Evolutionary conservation across 2,329 filamentous ascomycete species (phyloP).

Genomic region (Cyphellophora europaea): DNA sequence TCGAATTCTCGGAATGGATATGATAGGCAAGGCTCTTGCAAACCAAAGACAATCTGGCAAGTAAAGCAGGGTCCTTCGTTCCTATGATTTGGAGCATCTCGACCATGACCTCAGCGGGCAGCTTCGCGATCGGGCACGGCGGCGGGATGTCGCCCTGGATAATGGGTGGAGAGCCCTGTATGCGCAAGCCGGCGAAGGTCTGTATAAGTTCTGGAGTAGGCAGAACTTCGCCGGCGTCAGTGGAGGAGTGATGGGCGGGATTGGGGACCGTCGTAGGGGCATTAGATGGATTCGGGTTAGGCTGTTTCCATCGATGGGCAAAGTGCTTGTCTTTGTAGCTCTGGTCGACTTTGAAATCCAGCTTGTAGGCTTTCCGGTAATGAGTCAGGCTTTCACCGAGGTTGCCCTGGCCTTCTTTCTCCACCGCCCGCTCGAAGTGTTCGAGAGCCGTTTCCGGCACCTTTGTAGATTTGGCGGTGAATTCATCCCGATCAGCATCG

Average conservation of each 20-base stretch:
- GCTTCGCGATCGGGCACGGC: conserved; percentile 65
- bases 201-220: conserved; percentile 61
- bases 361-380: conserved; percentile 82
- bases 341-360: conserved; percentile 77
- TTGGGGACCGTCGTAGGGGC: conserved; percentile 43
- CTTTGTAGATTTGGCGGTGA: conserved; percentile 21
- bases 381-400: conserved; percentile 80
- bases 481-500: conserved; percentile 28
- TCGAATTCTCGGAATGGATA: conserved; percentile 69
- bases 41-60: conserved; percentile 65
- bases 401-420: conserved; percentile 75
- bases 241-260: conserved; percentile 48
- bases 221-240: conserved; percentile 24
- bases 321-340: conserved; percentile 89
- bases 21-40: conserved; percentile 84
- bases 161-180: conserved; percentile 56
- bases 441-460: conserved; percentile 73
- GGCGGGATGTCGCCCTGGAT: conserved; percentile 64
- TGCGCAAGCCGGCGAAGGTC: conserved; percentile 62
- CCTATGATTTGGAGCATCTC: conserved; percentile 72
- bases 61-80: conserved; percentile 63
- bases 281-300: conserved; percentile 37
- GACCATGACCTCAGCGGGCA: conserved; percentile 77
- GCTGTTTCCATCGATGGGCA: conserved; percentile 49
- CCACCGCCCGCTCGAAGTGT: conserved; percentile 84